phyloP scores from a whole-genome alignment of 306 rosid genomes.

The Vicia villosa region DNA sequence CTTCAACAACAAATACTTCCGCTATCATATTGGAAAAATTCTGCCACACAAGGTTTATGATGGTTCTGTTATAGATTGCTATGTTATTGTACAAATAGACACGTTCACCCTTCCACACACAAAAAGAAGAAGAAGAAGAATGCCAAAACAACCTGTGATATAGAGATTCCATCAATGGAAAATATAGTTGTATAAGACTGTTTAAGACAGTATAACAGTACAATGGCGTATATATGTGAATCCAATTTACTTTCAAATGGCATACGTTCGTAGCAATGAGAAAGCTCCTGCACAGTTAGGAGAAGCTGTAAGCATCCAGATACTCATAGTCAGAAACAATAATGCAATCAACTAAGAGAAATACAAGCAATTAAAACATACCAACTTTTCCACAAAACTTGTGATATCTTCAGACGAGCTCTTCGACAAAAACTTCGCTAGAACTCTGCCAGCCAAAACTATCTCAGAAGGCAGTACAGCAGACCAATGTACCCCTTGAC shows the following conservation, averaged over 20 bases:
- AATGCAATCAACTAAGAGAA: slow-evolving; percentile 33
- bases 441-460: slow-evolving; percentile 83
- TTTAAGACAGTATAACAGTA: slow-evolving; percentile 65
- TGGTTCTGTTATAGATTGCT: slow-evolving; percentile 28
- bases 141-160: slow-evolving; percentile 67
- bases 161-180: slow-evolving; percentile 50
- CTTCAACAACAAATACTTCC: slow-evolving; percentile 15
- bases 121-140: neutral
- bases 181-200: slow-evolving; percentile 42
- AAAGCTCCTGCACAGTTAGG: slow-evolving; percentile 64
- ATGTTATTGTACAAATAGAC: slow-evolving; percentile 25
- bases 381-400: slow-evolving; percentile 55
- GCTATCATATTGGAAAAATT: slow-evolving; percentile 24
- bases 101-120: neutral
- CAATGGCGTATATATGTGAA: slow-evolving; percentile 66
- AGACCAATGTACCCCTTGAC: slow-evolving; percentile 81
- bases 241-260: slow-evolving; percentile 74
- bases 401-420: slow-evolving; percentile 41
- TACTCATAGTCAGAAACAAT: slow-evolving; percentile 28
- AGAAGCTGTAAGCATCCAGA: slow-evolving; percentile 40
- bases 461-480: slow-evolving; percentile 75
- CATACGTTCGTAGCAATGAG: slow-evolving; percentile 62
- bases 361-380: slow-evolving; percentile 41
- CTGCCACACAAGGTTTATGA: slow-evolving; percentile 9
- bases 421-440: slow-evolving; percentile 50